phyloP scores from a whole-genome alignment of 2,329 filamentous ascomycete genomes.

The Elsinoe ampelina region DNA sequence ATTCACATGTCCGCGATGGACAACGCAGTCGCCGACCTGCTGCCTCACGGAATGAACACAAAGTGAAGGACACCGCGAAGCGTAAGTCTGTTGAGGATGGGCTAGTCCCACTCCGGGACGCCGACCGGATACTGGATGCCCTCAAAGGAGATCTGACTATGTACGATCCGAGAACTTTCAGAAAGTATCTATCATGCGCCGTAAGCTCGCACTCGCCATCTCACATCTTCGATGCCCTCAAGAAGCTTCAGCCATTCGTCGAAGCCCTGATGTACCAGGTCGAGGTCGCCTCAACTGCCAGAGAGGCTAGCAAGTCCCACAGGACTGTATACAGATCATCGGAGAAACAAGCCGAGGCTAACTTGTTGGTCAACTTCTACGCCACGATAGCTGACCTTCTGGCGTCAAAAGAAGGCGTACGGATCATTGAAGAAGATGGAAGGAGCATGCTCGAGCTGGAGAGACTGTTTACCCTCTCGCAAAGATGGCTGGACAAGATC shows the following conservation, averaged over 20 bases:
- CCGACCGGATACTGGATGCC: slow-evolving; percentile 53
- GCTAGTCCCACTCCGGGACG: slow-evolving; percentile 43
- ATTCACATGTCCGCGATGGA: slow-evolving; percentile 40
- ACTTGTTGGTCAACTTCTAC: neutral
- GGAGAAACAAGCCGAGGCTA: neutral
- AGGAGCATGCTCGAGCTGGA: neutral
- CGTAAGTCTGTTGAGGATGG: neutral
- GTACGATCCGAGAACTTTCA: slow-evolving; percentile 45
- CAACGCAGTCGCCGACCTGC: neutral
- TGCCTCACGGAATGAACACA: slow-evolving; percentile 48
- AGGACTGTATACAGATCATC: too few relatives aligned
- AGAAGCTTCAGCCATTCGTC: neutral
- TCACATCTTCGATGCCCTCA: neutral
- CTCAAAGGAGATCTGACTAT: slow-evolving; percentile 44
- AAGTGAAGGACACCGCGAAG: slow-evolving; percentile 34
- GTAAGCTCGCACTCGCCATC: slow-evolving; percentile 41
- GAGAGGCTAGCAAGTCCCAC: neutral
- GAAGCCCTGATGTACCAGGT: neutral
- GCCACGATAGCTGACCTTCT: neutral
- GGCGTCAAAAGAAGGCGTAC: neutral
- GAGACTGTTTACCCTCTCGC: neutral
- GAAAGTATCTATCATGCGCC: slow-evolving; percentile 42
- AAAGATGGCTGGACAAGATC: neutral
- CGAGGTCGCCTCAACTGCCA: neutral
- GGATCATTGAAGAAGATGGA: neutral